Conservation (phyloP, 148 eudicot species). For the Chenopodium berlandieri region DNA sequence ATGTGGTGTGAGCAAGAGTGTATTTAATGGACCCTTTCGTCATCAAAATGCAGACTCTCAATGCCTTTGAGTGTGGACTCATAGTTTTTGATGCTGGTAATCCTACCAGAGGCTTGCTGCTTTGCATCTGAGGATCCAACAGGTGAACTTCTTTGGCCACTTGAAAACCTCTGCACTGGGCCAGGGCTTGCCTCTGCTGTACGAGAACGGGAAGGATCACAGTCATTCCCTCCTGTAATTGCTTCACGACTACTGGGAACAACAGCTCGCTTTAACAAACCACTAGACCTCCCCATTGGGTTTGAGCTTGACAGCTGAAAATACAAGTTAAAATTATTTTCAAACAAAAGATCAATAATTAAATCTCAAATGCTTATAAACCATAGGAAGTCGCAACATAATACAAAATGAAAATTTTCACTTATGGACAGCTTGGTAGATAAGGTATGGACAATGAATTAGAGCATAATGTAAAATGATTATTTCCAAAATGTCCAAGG, state of each 20-base stretch:
- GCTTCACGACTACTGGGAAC: conserved; percentile 58
- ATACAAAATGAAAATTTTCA: not conserved
- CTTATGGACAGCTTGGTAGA: not conserved
- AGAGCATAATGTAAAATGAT: not conserved
- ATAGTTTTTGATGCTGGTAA: conserved; percentile 50
- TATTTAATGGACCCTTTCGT: conserved; percentile 46
- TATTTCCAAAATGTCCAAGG: not conserved
- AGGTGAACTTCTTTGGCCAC: conserved; percentile 64
- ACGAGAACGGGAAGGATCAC: conserved; percentile 51
- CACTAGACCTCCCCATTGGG: conserved; percentile 54
- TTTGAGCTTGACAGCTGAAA: conserved; percentile 61
- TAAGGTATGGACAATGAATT: not conserved
- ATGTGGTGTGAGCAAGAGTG: conserved; percentile 12
- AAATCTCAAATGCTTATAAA: not conserved
- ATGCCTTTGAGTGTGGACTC: conserved; percentile 81
- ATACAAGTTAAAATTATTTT: not conserved
- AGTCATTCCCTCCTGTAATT: conserved; percentile 45
- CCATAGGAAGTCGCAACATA: not conserved
- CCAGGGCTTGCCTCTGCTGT: conserved; percentile 58
- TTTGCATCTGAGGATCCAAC: conserved; percentile 63
- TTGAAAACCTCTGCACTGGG: conserved; percentile 49
- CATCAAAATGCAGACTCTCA: conserved; percentile 65
- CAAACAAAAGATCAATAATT: too few relatives aligned
- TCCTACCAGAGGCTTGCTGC: conserved; percentile 52
- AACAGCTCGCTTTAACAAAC: conserved; percentile 59